phyloP scores from a whole-genome alignment of 2,329 filamentous ascomycete species.

The Phialocephala sp. region DNA sequence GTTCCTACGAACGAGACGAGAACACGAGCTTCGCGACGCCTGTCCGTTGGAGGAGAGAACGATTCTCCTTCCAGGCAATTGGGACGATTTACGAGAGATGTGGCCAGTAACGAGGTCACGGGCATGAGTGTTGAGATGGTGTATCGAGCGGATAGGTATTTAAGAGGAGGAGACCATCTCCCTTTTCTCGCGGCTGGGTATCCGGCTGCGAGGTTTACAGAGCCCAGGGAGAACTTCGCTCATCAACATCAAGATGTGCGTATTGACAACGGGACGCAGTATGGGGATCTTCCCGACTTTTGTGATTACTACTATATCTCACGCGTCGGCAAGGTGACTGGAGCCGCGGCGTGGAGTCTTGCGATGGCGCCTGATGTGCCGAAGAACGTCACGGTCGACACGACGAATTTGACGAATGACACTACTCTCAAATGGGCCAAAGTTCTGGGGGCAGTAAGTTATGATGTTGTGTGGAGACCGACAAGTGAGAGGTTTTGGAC shows the following conservation, averaged over 20 bases:
- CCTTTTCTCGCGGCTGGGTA: slow-evolving; percentile 62
- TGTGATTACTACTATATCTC: slow-evolving; percentile 61
- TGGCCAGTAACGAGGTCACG: slow-evolving; percentile 56
- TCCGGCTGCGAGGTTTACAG: slow-evolving; percentile 58
- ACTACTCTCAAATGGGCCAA: slow-evolving; percentile 56
- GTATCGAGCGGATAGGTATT: slow-evolving; percentile 61
- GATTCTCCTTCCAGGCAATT: slow-evolving; percentile 61
- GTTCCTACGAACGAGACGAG: slow-evolving; percentile 51
- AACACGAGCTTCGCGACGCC: slow-evolving; percentile 45
- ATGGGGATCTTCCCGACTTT: slow-evolving; percentile 61
- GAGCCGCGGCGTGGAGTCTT: slow-evolving; percentile 58
- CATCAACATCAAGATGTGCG: slow-evolving; percentile 63
- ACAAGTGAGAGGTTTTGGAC: slow-evolving; percentile 58
- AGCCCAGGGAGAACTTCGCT: slow-evolving; percentile 61
- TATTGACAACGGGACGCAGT: slow-evolving; percentile 55
- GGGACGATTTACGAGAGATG: slow-evolving; percentile 59
- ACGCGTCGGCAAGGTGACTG: slow-evolving; percentile 59
- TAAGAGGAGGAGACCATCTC: slow-evolving; percentile 61
- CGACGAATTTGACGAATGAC: slow-evolving; percentile 53
- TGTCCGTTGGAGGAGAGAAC: slow-evolving; percentile 58
- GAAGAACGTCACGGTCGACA: slow-evolving; percentile 55
- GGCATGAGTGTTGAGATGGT: slow-evolving; percentile 62
- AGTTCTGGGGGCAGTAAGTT: slow-evolving; percentile 50
- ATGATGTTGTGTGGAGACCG: slow-evolving; percentile 62
- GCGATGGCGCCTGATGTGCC: slow-evolving; percentile 57